These are phyloP conservation scores for Trichomonas gallinae DNA, from an alignment of 208 protist genomes.

Conservation along the genomic window DNA sequence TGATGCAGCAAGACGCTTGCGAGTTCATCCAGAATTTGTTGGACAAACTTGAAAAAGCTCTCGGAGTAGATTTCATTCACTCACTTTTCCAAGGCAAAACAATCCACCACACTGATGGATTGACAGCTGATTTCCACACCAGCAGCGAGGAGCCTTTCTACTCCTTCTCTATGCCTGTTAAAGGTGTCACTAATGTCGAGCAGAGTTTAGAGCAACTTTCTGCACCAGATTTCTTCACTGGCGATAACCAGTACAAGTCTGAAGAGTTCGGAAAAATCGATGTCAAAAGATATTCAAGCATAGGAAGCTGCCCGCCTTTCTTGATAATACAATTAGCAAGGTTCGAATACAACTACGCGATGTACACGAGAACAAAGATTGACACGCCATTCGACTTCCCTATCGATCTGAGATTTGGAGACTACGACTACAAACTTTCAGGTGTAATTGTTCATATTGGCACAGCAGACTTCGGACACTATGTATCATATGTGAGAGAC, in stretches of 20 bases:
- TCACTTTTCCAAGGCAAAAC: not conserved
- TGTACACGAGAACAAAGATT: not conserved
- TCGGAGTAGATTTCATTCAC: not conserved
- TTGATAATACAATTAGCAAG: not conserved
- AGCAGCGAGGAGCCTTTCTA: not conserved
- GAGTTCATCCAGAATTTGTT: not conserved
- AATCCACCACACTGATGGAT: not conserved
- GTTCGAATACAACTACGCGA: not conserved
- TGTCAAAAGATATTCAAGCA: not conserved
- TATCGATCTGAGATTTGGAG: not conserved
- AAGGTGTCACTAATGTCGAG: not conserved
- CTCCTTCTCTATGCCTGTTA: not conserved
- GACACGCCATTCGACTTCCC: not conserved
- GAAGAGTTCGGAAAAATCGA: not conserved
- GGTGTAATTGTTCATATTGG: slow-evolving; percentile 53
- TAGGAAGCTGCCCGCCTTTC: not conserved
- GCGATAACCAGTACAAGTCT: not conserved
- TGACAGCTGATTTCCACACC: not conserved
- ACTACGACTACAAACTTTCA: slow-evolving; percentile 40
- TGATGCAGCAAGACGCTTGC: not conserved
- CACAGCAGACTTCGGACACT: slow-evolving; percentile 50
- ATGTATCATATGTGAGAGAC: slow-evolving; percentile 53
- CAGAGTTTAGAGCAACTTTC: not conserved
- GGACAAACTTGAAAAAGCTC: not conserved
- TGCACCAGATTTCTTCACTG: not conserved